Evolutionary conservation across 352 stramenopile genomes (phyloP).

Genomic region (Lagenidium giganteum): DNA sequence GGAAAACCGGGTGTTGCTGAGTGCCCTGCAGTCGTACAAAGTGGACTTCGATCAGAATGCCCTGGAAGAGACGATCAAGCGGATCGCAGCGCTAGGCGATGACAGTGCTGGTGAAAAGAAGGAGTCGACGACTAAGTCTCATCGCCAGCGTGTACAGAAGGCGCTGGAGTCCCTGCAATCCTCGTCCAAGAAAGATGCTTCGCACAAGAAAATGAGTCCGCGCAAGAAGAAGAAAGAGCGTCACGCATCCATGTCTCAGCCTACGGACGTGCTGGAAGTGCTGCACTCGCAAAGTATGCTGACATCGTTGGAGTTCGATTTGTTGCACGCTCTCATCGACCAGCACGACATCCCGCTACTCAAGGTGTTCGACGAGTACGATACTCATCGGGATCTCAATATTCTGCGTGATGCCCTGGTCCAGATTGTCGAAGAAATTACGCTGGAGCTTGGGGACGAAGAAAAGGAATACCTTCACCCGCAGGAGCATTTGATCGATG

Average conservation of each 20-base stretch:
- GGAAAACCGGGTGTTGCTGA: conserved; percentile 46
- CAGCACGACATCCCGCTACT: conserved; percentile 55
- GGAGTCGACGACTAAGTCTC: not conserved
- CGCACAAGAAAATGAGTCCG: conserved; percentile 1
- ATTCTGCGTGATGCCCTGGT: conserved; percentile 46
- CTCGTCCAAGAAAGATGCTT: too few species aligned
- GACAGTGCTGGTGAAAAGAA: conserved; percentile 3
- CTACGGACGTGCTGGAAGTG: conserved; percentile 34
- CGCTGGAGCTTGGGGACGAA: conserved; percentile 53
- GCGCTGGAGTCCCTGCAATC: too few species aligned
- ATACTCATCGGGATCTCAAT: conserved; percentile 23
- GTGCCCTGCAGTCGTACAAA: conserved; percentile 48
- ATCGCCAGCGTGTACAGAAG: conserved; percentile 1
- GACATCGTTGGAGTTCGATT: conserved; percentile 52
- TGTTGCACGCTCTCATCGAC: conserved; percentile 49
- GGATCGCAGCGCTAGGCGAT: conserved; percentile 33
- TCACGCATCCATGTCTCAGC: conserved; percentile 12
- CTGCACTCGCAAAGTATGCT: conserved; percentile 57
- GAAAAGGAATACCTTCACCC: conserved; percentile 35
- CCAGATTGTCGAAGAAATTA: conserved; percentile 57
- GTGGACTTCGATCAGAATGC: conserved; percentile 33
- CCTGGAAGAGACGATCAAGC: conserved; percentile 46
- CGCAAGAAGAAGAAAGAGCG: not conserved
- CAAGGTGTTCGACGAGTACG: conserved; percentile 28
- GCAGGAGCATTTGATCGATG: too few species aligned